These are phyloP conservation scores for Mortierella sp. DNA, from an alignment of 371 early-diverging fungal species.

Conservation along the genomic window DNA sequence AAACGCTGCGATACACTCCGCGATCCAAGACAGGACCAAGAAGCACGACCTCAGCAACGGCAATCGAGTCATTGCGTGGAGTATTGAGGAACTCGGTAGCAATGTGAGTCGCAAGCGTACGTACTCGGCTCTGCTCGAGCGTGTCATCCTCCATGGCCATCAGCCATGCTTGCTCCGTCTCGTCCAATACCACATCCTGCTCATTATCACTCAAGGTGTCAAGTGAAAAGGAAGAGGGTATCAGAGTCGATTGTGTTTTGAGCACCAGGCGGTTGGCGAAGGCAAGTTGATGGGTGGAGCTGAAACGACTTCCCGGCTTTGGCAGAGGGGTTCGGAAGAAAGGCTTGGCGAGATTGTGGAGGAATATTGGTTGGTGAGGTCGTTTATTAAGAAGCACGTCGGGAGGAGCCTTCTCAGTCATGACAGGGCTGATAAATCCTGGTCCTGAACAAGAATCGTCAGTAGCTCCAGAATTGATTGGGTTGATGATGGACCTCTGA, in stretches of 20 bases:
- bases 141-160: neutral
- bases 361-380: neutral
- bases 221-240: no score
- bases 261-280: neutral
- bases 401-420: neutral
- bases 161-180: neutral
- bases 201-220: no score
- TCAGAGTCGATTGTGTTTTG: neutral
- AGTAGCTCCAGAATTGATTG: no score
- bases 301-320: neutral
- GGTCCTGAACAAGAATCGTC: no score
- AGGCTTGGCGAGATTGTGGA: neutral
- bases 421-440: neutral
- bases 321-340: neutral
- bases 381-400: neutral
- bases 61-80: neutral
- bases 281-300: neutral
- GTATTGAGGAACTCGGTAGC: neutral
- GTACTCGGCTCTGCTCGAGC: neutral
- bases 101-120: neutral
- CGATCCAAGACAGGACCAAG: neutral
- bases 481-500: neutral
- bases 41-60: constrained; percentile 5
- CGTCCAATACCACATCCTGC: neutral
- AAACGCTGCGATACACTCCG: neutral